phyloP scores from a whole-genome alignment of 2,329 filamentous ascomycete genomes.

The Fusarium clavum region DNA sequence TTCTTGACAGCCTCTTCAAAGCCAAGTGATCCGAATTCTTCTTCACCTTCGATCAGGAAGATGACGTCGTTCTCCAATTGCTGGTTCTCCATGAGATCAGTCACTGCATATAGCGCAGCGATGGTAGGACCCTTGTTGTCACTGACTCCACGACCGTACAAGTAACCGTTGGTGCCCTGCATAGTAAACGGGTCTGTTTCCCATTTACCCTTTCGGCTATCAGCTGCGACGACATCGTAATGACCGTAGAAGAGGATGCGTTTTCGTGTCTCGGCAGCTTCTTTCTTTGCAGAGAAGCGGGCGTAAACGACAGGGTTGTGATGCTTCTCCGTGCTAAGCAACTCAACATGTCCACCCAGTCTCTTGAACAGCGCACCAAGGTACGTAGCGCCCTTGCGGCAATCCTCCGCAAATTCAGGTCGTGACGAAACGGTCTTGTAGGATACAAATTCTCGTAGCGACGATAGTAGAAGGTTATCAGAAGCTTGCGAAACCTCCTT shows the following conservation, averaged over 20 bases:
- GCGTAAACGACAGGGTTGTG: constrained; percentile 96
- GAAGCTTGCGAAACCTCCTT: constrained; percentile 54
- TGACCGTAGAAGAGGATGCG: constrained; percentile 97
- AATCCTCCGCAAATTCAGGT: constrained; percentile 88
- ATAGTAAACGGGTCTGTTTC: constrained; percentile 88
- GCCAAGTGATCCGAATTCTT: constrained; percentile 92
- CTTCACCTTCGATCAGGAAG: constrained; percentile 96
- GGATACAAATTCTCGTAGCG: constrained; percentile 85
- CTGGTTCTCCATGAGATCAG: constrained; percentile 87
- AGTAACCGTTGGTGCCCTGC: constrained; percentile 87
- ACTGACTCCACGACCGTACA: constrained; percentile 95
- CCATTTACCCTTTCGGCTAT: constrained; percentile 86
- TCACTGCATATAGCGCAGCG: constrained; percentile 92
- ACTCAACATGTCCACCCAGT: constrained; percentile 87
- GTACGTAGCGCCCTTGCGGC: constrained; percentile 90
- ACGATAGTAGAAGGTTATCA: constrained; percentile 72
- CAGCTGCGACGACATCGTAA: constrained; percentile 95
- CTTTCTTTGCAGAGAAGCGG: constrained; percentile 81
- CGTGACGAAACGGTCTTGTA: constrained; percentile 93
- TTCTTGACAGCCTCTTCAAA: constrained; percentile 85
- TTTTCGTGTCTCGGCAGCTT: constrained; percentile 75
- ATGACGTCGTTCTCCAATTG: constrained; percentile 87
- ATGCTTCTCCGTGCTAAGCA: constrained; percentile 83
- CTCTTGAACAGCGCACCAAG: constrained; percentile 91
- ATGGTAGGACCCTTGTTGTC: constrained; percentile 98